Base-by-base conservation (phyloP, 192 early-diverging fungal species). In the Phycomyces blakesleeanus region DNA sequence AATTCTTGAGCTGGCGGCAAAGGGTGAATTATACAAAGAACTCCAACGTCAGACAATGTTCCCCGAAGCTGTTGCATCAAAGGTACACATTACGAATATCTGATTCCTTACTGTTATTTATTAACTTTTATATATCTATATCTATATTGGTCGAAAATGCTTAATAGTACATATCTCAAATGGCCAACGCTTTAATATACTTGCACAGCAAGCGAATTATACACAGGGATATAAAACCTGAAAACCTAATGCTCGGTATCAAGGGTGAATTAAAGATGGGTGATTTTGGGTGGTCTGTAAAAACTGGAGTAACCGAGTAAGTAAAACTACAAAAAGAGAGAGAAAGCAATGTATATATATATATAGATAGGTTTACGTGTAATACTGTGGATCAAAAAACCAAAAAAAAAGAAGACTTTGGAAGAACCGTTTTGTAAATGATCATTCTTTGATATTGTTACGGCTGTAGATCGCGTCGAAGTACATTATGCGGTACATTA, bases 241-340 rank as follows among this genome's bases (percentile, higher is more conserved):
- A 97, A 67, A 98, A 98, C 57, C 66, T 98, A 59, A 72, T 98
- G 59, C 71, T 98, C 21, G 92, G 89, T n/a, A 63, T 84, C 16
- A 79, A 90, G 25, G 95, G 92, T 26, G 91, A 95, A 61, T 78
- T 98, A 42, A 97, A 97, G 63, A 95, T 98, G 71, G 91, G 87
- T 14, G 96, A 98, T 78, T 98, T 98, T 83, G 96, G 96, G 1
- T 98, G 96, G 96, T 92, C 91, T 1, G 94, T 98, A 11, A 91
- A 94, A 66, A 85, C 92, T 27, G 88, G 86, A 15, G 81, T 84
- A 55, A 77, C 80, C 55, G 88, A 63, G 68, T 70, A 70, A 49
- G 61, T 47, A n/a, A n/a, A n/a, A n/a, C n/a, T n/a, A n/a, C n/a
- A n/a, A n/a, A n/a, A n/a, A n/a, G n/a, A n/a, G n/a, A n/a, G n/a